Base-by-base conservation (phyloP, 768 basidiomycete genomes). In the Atractiella rhizophila region DNA sequence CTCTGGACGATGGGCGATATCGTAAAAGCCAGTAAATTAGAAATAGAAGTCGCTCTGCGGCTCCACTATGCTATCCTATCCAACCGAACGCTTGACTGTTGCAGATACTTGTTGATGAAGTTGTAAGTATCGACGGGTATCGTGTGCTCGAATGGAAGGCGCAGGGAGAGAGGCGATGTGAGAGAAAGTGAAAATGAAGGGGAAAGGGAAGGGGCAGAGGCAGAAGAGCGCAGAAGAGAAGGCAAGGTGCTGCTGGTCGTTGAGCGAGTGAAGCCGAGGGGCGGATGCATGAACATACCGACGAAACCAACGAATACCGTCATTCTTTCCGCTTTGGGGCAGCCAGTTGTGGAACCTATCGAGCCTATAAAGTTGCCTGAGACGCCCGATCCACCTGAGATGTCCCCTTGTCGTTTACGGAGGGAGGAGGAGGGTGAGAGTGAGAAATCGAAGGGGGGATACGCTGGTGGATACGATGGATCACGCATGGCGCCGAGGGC, bases 241-340 rank as follows among this genome's bases (percentile, higher is more conserved):
- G 73, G 70, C 54, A 82, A 85, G 46, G 67, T 68, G 59, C 82
- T 85, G 56, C 85, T 82, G 5, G 80, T 74, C 1, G n/a, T n/a
- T n/a, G n/a, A n/a, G n/a, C n/a, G n/a, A n/a, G n/a, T n/a, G n/a
- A n/a, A n/a, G n/a, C n/a, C n/a, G n/a, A n/a, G n/a, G n/a, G n/a
- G n/a, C n/a, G n/a, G n/a, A n/a, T n/a, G n/a, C n/a, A n/a, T n/a
- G n/a, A n/a, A n/a, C n/a, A n/a, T n/a, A n/a, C n/a, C n/a, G n/a
- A 81, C 81, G 41, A 82, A 75, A 20, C 82, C 82, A 70, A 83
- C 73, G 56, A 74, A 81, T 8, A 64, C 54, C 50, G 82, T 68
- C 62, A 70, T 69, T n/a, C n/a, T n/a, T n/a, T n/a, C n/a, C n/a
- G n/a, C 61, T 39, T 58, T 69, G 3, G 79, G 75, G 56, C 82